phyloP scores from a whole-genome alignment of 768 basidiomycete species.

The Lentinula edodes region DNA sequence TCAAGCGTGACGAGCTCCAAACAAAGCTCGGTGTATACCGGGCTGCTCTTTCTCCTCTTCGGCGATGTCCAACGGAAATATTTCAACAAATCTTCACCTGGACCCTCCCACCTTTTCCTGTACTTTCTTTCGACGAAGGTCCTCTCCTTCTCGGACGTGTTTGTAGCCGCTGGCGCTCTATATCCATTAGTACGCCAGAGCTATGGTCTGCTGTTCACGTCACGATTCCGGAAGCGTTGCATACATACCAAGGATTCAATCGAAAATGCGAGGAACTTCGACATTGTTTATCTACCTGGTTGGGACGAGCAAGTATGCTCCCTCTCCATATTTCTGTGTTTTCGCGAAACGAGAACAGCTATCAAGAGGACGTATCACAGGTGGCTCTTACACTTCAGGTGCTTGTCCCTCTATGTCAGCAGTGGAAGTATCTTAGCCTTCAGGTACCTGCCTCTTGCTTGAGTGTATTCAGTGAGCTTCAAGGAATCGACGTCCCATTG shows the following conservation, averaged over 20 bases:
- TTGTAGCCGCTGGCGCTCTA: slow-evolving; percentile 3
- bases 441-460: not conserved
- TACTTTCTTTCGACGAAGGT: not conserved
- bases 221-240: not conserved
- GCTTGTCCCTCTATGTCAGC: not conserved
- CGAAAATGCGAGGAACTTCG: not conserved
- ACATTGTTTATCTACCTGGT: not conserved
- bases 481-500: not conserved
- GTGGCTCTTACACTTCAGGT: not conserved
- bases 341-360: not conserved
- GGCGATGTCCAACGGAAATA: not conserved
- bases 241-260: not conserved
- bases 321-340: not conserved
- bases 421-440: slow-evolving; percentile 2
- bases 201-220: slow-evolving; percentile 3
- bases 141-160: not conserved
- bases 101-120: not conserved
- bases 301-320: not conserved
- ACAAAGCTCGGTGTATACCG: not conserved
- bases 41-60: not conserved
- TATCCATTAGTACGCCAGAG: not conserved
- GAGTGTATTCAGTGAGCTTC: not conserved
- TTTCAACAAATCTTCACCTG: not conserved
- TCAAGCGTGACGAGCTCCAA: not conserved
- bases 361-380: not conserved